Evolutionary conservation across 164 flowering plant genomes (phyloP).

Genomic region (Tetracentron sinense): DNA sequence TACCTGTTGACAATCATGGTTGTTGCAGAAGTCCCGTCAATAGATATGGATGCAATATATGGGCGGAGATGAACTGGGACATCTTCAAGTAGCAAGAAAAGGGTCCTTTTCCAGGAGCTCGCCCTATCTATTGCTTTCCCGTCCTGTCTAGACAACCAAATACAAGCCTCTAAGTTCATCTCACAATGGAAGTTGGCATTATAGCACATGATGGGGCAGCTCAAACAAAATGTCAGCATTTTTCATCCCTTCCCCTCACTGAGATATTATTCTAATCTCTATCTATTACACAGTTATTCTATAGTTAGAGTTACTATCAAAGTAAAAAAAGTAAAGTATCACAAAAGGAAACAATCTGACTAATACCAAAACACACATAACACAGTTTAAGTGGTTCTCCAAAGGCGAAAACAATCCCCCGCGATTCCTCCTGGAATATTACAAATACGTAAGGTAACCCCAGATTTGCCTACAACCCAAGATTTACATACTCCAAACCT

Average conservation of each 20-base stretch:
- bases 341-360: too few species aligned
- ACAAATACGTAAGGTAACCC: too few species aligned
- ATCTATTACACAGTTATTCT: too few species aligned
- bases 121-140: slow-evolving; percentile 61
- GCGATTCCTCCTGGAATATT: too few species aligned
- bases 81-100: slow-evolving; percentile 67
- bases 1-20: slow-evolving; percentile 83
- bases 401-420: too few species aligned
- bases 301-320: too few species aligned
- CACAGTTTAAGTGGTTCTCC: too few species aligned
- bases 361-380: too few species aligned
- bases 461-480: too few species aligned
- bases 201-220: neutral
- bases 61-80: slow-evolving; percentile 52
- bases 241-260: too few species aligned
- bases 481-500: too few species aligned
- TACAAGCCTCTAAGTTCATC: slow-evolving; percentile 14
- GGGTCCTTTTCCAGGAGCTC: slow-evolving; percentile 67
- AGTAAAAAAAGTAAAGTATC: neutral
- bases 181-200: neutral
- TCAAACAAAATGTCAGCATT: neutral
- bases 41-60: slow-evolving; percentile 63
- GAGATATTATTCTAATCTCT: too few species aligned
- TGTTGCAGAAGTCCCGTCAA: slow-evolving; percentile 97
- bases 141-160: slow-evolving; percentile 67